Conservation (phyloP, 306 rosid genomes). For the Inga leiocalycina region DNA sequence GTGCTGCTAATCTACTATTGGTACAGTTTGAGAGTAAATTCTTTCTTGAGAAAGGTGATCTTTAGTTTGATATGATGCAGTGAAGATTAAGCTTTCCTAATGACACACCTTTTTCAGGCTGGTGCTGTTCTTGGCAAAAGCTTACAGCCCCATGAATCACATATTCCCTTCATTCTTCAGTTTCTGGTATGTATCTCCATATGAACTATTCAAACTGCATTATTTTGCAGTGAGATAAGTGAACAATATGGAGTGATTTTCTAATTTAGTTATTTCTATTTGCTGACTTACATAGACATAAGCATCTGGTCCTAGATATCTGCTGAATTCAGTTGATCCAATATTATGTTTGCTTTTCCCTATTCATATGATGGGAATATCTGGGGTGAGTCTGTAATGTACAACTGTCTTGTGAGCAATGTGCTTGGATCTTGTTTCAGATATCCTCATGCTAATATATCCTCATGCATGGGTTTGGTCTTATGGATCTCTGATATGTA, state of each 20-base stretch:
- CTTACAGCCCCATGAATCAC: constrained; percentile 93
- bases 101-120: constrained; percentile 56
- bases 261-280: constrained; percentile 15
- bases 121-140: constrained; percentile 73
- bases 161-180: constrained; percentile 76
- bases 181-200: constrained; percentile 48
- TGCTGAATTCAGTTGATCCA: constrained; percentile 18
- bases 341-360: constrained; percentile 18
- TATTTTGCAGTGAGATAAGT: constrained; percentile 4
- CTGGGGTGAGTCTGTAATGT: constrained; percentile 19
- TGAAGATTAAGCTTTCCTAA: constrained; percentile 19
- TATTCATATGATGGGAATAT: constrained; percentile 27
- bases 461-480: background rate
- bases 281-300: constrained; percentile 5
- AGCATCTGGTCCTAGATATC: constrained; percentile 11
- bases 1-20: constrained; percentile 90
- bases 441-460: background rate
- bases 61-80: constrained; percentile 22
- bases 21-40: constrained; percentile 44
- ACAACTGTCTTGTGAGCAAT: constrained; percentile 2
- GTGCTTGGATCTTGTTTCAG: constrained; percentile 7
- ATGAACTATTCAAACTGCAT: constrained; percentile 17
- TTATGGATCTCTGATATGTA: background rate
- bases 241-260: constrained; percentile 30
- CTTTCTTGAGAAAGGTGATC: constrained; percentile 18